Evolutionary conservation across 2,329 filamentous ascomycete species (phyloP).

Genomic region (Talaromyces sp.): DNA sequence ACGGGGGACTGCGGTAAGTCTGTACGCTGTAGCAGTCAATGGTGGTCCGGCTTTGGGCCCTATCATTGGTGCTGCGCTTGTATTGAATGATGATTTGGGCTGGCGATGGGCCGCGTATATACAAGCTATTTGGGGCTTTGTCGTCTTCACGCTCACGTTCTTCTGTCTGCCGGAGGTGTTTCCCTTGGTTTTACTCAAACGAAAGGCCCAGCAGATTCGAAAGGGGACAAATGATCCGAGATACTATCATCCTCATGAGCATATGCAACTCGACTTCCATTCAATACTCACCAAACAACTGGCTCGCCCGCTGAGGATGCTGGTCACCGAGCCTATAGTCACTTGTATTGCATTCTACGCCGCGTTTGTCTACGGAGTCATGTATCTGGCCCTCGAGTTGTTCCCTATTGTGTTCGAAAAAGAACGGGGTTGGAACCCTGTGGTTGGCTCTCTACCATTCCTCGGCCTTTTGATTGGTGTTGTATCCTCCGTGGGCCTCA

Average conservation of each 20-base stretch:
- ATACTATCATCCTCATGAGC: conserved; percentile 43
- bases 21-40: conserved; percentile 13
- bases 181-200: conserved; percentile 47
- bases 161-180: conserved; percentile 52
- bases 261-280: conserved; percentile 33
- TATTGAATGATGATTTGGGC: conserved; percentile 36
- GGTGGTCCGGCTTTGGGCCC: conserved; percentile 44
- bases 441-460: conserved; percentile 44
- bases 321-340: conserved; percentile 48
- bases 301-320: conserved; percentile 41
- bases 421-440: conserved; percentile 37
- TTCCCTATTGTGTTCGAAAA: conserved; percentile 34
- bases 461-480: conserved; percentile 43
- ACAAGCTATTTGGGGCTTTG: conserved; percentile 50
- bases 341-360: conserved; percentile 41
- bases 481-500: conserved; percentile 37
- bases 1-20: conserved; percentile 32
- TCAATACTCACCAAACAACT: conserved; percentile 41
- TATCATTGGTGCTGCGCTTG: conserved; percentile 51
- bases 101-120: conserved; percentile 58
- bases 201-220: conserved; percentile 49
- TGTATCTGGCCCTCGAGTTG: conserved; percentile 29
- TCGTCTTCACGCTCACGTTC: conserved; percentile 46
- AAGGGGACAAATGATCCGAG: conserved; percentile 48
- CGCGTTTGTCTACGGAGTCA: conserved; percentile 30